phyloP scores from a whole-genome alignment of 805 yeast genomes.

The Metschnikowia kunwiensis region DNA sequence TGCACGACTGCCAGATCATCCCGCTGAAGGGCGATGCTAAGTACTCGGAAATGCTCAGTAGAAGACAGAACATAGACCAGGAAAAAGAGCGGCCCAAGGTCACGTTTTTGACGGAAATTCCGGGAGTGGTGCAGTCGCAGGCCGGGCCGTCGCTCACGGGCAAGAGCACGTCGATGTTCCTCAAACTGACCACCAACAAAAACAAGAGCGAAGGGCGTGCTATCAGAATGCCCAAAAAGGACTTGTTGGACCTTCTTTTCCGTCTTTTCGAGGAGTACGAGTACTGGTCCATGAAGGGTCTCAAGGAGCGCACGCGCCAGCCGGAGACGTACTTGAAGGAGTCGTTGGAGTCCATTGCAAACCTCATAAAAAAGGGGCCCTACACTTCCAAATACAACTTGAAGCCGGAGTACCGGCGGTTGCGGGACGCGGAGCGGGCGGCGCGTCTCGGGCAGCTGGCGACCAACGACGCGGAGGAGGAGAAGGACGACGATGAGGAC shows the following conservation, averaged over 20 bases:
- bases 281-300: slow-evolving; percentile 93
- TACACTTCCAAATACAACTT: slow-evolving; percentile 88
- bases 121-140: slow-evolving; percentile 84
- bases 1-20: slow-evolving; percentile 86
- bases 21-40: slow-evolving; percentile 74
- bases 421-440: slow-evolving; percentile 73
- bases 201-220: slow-evolving; percentile 73
- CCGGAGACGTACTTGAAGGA: slow-evolving; percentile 93
- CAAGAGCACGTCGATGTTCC: slow-evolving; percentile 64
- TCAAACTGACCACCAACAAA: slow-evolving; percentile 47
- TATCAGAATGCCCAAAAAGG: slow-evolving; percentile 90
- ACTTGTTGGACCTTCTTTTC: slow-evolving; percentile 82
- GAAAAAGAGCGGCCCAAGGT: slow-evolving; percentile 57
- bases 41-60: slow-evolving; percentile 56
- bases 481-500: slow-evolving; percentile 45
- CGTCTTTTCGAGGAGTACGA: slow-evolving; percentile 90
- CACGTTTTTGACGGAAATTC: slow-evolving; percentile 71
- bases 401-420: slow-evolving; percentile 82
- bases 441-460: slow-evolving; percentile 53
- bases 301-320: slow-evolving; percentile 90
- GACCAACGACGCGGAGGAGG: slow-evolving; percentile 32
- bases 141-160: slow-evolving; percentile 80
- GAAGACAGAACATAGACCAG: slow-evolving; percentile 42
- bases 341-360: slow-evolving; percentile 85
- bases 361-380: slow-evolving; percentile 89